Evolutionary conservation across 371 early-diverging fungal genomes (phyloP), one percentile per base, ranked within the genome.

Genomic region (Mucor mucedo): DNA sequence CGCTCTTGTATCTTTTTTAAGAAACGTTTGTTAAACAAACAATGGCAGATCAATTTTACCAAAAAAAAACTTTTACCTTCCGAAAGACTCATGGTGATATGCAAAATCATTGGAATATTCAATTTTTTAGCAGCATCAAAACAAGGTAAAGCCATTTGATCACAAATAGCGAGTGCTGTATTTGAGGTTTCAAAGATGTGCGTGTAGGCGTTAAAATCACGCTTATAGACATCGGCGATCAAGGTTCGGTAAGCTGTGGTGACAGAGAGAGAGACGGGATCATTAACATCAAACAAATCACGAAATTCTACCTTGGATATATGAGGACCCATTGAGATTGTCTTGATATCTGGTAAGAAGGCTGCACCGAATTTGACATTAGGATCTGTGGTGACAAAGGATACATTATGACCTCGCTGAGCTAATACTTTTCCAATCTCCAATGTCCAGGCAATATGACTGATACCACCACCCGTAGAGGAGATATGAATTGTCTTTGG

Each of bases 391-490:
- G 68, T 63, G 1, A 62, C 27, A 47, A 62, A 72, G 2, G 68
- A 59, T 3, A 72, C 66, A 48, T 61, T 64, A 29, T 72, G 69
- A 0, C 66, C 66, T 5, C 62, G 40, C 28, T 68, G 50, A 14
- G 52, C 65, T 9, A 68, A 42, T 4, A 65, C 52, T 45, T 62
- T 35, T 21, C 61, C 62, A 9, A 72, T 68, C 29, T 72, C 72
- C 1, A 65, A 28, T 33, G 62, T 55, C 58, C 65, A 64, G 42
- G 55, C 63, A 40, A 70, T 63, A 60, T 70, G 71, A 40, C 63
- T 63, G 6, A 58, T 57, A 2, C 66, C 66, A 39, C 70, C 70
- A 16, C 41, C 13, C 5, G 62, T 63, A n/a, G 66, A 44, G 9
- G 62, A 59, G 13, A 69, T 58, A 21, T 64, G 48, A n/a, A 69